A percentile compares a stretch with the other conserved stretches of the same genome.
Conservation (phyloP, 768 basidiomycete species). For the Boletus vinaceobasis region DNA sequence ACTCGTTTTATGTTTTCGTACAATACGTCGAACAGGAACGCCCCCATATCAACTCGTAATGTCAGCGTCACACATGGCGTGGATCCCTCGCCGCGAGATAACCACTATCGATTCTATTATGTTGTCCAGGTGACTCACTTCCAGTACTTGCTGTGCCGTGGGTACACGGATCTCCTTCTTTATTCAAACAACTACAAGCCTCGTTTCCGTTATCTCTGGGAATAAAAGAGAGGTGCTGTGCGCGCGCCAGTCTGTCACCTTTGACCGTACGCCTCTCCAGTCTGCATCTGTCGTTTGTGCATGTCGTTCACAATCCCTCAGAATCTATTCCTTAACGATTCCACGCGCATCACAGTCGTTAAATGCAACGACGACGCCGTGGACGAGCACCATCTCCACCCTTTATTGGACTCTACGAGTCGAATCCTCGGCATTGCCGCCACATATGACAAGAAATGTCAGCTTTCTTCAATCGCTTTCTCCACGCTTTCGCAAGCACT, state of each 20-base stretch:
- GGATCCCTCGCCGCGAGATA: neutral
- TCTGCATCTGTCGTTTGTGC: neutral
- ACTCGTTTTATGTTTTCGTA: neutral
- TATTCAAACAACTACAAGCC: neutral
- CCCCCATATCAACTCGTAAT: constrained; percentile 9
- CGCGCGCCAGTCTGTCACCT: neutral
- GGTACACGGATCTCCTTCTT: neutral
- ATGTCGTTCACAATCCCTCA: constrained; percentile 30
- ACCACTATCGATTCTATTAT: neutral
- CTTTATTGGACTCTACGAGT: constrained; percentile 28
- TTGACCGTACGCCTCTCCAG: constrained; percentile 1
- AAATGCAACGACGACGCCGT: constrained; percentile 28
- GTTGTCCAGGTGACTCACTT: neutral
- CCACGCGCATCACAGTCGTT: constrained; percentile 28
- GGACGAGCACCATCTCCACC: constrained; percentile 17
- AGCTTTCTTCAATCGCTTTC: constrained; percentile 39
- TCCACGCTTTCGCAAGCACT: constrained; percentile 36
- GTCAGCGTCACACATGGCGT: neutral
- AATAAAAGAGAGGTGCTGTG: constrained; percentile 4
- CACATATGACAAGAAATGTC: constrained; percentile 34
- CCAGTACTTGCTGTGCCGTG: constrained; percentile 14
- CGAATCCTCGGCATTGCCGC: constrained; percentile 42
- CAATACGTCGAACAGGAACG: neutral
- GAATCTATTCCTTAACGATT: constrained; percentile 30
- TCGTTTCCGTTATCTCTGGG: neutral